Percentiles rank a stretch among this genome's conserved stretches.
Evolutionary conservation across 345 rosid species (phyloP).

Genomic region (Citrus australasica): DNA sequence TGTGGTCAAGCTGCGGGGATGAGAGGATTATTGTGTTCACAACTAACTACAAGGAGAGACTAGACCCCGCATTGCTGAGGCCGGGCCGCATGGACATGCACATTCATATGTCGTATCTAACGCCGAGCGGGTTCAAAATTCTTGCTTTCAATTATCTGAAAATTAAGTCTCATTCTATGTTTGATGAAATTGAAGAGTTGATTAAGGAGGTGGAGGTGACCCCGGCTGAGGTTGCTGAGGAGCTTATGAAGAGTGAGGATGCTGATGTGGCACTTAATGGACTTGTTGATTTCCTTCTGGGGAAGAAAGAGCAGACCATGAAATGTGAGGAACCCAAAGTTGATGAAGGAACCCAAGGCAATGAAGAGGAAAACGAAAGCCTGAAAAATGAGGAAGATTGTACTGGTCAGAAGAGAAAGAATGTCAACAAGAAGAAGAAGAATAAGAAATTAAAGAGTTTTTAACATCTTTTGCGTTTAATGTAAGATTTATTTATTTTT

Average conservation of each 20-base stretch:
- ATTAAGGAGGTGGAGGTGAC: slow-evolving; percentile 32
- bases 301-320: slow-evolving; percentile 1
- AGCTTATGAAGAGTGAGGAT: slow-evolving; percentile 45
- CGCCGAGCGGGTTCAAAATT: slow-evolving; percentile 35
- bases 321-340: not conserved
- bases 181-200: slow-evolving; percentile 32
- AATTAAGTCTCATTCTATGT: slow-evolving; percentile 23
- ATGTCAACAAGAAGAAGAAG: not conserved
- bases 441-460: too few species aligned
- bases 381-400: not conserved
- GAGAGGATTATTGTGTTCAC: slow-evolving; percentile 26
- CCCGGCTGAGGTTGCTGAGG: slow-evolving; percentile 50
- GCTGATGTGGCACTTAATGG: slow-evolving; percentile 32
- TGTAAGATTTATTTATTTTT: too few species aligned
- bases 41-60: slow-evolving; percentile 21
- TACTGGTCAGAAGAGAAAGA: not conserved
- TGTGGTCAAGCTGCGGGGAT: slow-evolving; percentile 26
- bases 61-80: slow-evolving; percentile 27
- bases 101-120: slow-evolving; percentile 40
- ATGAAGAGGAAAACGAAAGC: not conserved
- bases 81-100: slow-evolving; percentile 42
- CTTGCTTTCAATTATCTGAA: slow-evolving; percentile 41
- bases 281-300: slow-evolving; percentile 26
- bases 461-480: too few species aligned
- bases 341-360: not conserved